Base-by-base conservation (phyloP, 78 protist species). In the Acrasis kona region DNA sequence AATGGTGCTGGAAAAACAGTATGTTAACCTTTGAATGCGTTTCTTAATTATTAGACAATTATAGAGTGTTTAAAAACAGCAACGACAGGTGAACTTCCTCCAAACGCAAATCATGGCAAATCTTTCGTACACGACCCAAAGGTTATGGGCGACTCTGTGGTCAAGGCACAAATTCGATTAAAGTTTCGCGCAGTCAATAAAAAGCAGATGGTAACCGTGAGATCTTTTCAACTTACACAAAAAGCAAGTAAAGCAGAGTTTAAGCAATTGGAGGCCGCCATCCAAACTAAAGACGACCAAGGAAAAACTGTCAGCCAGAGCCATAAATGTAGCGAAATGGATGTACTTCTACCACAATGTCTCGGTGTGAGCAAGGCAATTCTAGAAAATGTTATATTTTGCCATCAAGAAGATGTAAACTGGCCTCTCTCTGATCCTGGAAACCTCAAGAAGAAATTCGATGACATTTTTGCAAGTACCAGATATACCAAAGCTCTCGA, bases 1-100 rank as follows among this genome's bases (percentile, higher is more conserved):
- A 97, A 97, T 66, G 99, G 99, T 10, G 74, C 93, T 2, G 99
- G 99, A 6, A 97, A 97, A 81, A 97, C 99, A 41, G 95, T 91
- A 39, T 41, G 89, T 84, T 34, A 0, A 10, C n/a, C 12, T 74
- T 7, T 74, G 12, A 5, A 40, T 10, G 70, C 7, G 67, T 7
- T 41, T 79, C 10, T 10, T 37, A 10, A 72, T 65, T 28, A 65
- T 72, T 39, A 89, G 93, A 96, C 99, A 1, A 88, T 96, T 74
- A 97, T 97, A 50, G 99, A 97, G 74, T 78, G 87, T 35, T 69
- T 97, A 57, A 84, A 87, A 41, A 87, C 81, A 68, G 92, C 92
- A 10, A 61, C 82, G 0, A 93, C 98, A 37, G 99, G 99, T 9
- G 92, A 85, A 8, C 66, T 88, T 70, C 99, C 99, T 5, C 97